phyloP scores from a whole-genome alignment of 257 asterid genomes.

The Lavandula angustifolia region DNA sequence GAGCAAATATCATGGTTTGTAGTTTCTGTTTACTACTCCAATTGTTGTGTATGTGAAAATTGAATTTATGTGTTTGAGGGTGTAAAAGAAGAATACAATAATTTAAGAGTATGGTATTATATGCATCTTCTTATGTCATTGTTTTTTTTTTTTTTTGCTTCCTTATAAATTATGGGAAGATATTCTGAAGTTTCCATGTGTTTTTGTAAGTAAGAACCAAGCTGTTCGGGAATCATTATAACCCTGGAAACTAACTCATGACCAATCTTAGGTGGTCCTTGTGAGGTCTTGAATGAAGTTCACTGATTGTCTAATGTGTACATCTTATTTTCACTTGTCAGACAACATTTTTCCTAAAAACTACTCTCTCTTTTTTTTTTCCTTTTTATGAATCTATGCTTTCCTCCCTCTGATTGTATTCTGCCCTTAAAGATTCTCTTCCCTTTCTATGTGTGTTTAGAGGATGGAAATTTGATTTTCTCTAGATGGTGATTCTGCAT shows the following conservation, averaged over 20 bases:
- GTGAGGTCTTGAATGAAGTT: constrained; percentile 25
- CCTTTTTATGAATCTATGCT: neutral
- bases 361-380: neutral
- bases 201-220: neutral
- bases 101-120: no score
- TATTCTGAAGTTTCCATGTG: constrained; percentile 13
- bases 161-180: constrained; percentile 22
- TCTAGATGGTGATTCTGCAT: neutral
- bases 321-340: no score
- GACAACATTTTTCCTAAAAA: no score
- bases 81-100: no score
- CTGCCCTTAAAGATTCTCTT: neutral
- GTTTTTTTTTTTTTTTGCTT: constrained; percentile 9
- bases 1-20: constrained; percentile 81
- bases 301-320: constrained; percentile 3
- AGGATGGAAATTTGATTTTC: neutral
- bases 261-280: constrained; percentile 17
- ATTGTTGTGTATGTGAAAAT: constrained; percentile 19
- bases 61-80: constrained; percentile 8
- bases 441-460: neutral
- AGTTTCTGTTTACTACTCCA: constrained; percentile 4
- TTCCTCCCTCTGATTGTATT: neutral
- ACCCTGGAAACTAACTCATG: constrained; percentile 17
- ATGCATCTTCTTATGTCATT: no score
- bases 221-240: no score